phyloP scores from a whole-genome alignment of 805 yeast genomes.

The Starmerella scarabaei region DNA sequence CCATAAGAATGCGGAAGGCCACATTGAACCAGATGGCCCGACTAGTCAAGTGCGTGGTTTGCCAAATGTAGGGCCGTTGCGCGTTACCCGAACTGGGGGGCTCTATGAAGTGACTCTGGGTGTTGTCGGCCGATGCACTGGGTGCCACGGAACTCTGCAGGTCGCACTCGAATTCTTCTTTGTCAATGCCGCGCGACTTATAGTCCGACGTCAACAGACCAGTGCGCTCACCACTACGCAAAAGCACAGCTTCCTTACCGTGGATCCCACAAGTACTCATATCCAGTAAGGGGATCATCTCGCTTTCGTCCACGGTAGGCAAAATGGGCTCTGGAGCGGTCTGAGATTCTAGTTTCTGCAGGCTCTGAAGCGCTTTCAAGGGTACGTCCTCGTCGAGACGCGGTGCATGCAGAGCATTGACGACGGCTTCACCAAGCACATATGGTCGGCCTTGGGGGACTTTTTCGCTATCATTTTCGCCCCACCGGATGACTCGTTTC shows the following conservation, averaged over 20 bases:
- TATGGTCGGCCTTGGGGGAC: conserved; percentile 38
- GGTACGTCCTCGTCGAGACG: conserved; percentile 33
- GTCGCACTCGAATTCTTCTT: conserved; percentile 15
- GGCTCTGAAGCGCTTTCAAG: conserved; percentile 36
- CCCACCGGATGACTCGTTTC: conserved; percentile 31
- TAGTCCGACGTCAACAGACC: conserved; percentile 29
- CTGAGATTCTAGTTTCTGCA: conserved; percentile 31
- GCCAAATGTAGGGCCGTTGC: conserved; percentile 15
- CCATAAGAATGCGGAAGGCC: conserved; percentile 35
- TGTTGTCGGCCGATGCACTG: neutral
- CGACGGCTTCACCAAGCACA: conserved; percentile 42
- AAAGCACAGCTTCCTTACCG: neutral
- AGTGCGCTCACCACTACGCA: conserved; percentile 12
- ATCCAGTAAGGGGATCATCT: conserved; percentile 50
- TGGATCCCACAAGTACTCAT: conserved; percentile 20
- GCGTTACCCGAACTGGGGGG: conserved; percentile 2
- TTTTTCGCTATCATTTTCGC: conserved; percentile 24
- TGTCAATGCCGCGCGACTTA: conserved; percentile 60
- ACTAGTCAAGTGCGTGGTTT: conserved; percentile 33
- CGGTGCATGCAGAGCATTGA: conserved; percentile 28
- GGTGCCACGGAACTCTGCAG: conserved; percentile 1
- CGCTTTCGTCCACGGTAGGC: conserved; percentile 43
- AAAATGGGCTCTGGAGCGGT: conserved; percentile 33
- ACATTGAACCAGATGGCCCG: conserved; percentile 46
- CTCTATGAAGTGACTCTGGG: neutral